A percentile compares a stretch with the other conserved stretches of the same genome.
Conservation (phyloP, 441 rosid genomes). For the Arabidopsis lyrata region DNA sequence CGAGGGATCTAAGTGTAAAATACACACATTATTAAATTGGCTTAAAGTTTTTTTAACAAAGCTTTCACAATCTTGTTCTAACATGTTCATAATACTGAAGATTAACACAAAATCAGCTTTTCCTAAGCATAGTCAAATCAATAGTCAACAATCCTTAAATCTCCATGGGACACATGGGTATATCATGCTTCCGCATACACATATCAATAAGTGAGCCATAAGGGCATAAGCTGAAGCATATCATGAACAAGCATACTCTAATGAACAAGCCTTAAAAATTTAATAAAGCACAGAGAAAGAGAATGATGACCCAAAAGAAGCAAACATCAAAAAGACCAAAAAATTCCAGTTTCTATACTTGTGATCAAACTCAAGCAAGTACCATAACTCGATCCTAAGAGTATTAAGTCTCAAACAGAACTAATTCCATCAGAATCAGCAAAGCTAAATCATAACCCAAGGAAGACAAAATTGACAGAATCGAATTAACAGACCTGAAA, state of each 20-base stretch:
- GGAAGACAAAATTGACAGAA: neutral
- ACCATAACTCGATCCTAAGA: neutral
- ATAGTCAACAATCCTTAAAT: neutral
- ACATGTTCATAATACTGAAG: neutral
- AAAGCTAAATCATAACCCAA: conserved; percentile 8
- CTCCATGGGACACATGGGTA: neutral
- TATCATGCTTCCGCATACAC: neutral
- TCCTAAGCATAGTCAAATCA: neutral
- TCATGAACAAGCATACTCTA: neutral
- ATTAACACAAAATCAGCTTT: neutral
- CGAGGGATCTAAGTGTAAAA: neutral
- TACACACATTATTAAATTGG: neutral
- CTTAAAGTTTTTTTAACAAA: neutral
- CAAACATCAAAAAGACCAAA: neutral
- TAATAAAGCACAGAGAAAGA: neutral
- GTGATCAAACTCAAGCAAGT: conserved; percentile 1
- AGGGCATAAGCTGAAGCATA: neutral
- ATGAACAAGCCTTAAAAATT: neutral
- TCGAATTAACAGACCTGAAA: conserved; percentile 19
- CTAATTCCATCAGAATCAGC: neutral
- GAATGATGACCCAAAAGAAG: conserved; percentile 10
- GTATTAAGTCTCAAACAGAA: neutral
- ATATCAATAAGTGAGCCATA: neutral
- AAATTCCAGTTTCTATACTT: conserved; percentile 1
- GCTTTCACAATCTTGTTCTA: neutral